Percentiles rank a stretch among this genome's conserved stretches.
phyloP scores from a whole-genome alignment of 345 rosid genomes.

The Brassica cretica region DNA sequence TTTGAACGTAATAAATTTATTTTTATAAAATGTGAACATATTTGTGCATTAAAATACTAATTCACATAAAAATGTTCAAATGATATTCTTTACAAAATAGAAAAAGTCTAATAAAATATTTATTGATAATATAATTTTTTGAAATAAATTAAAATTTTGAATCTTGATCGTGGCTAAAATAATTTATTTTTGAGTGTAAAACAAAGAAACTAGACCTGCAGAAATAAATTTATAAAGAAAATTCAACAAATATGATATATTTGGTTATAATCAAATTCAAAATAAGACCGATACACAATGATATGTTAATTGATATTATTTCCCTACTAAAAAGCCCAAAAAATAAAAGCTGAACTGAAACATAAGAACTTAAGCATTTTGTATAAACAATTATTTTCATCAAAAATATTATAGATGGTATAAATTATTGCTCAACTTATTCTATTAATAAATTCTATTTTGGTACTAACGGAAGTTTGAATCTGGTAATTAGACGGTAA shows the following conservation, averaged over 20 bases:
- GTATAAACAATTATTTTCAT: neutral
- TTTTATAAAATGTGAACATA: neutral
- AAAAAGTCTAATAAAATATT: neutral
- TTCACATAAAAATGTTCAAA: neutral
- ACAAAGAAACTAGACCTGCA: neutral
- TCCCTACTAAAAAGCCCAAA: neutral
- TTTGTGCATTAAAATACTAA: neutral
- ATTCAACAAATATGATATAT: neutral
- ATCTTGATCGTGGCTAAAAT: neutral
- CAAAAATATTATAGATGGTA: neutral
- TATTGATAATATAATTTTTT: neutral
- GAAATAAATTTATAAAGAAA: neutral
- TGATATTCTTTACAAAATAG: neutral
- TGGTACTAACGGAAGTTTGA: neutral
- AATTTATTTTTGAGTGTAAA: neutral
- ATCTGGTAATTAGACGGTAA: conserved; percentile 2
- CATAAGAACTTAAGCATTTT: neutral
- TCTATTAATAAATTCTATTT: neutral
- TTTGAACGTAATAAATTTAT: neutral
- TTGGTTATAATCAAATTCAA: neutral
- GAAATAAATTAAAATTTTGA: neutral
- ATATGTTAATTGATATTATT: neutral
- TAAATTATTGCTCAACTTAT: neutral
- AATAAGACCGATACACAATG: neutral
- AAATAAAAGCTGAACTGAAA: neutral